phyloP scores from a whole-genome alignment of 2,329 filamentous ascomycete genomes.

The Setomelanomma holmii region DNA sequence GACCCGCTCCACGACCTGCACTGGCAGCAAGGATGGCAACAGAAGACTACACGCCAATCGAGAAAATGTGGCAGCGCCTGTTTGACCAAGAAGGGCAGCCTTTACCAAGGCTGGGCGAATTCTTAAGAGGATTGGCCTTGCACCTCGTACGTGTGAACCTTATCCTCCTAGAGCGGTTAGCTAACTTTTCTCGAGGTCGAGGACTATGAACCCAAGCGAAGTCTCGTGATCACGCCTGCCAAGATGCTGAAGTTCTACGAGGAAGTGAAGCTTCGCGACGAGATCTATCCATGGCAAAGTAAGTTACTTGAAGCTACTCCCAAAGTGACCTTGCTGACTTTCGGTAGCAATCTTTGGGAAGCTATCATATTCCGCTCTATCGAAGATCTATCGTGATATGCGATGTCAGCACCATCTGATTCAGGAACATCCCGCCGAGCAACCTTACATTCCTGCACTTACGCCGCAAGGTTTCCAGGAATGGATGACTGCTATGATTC shows the following conservation, averaged over 20 bases:
- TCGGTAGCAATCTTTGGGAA: constrained; percentile 51
- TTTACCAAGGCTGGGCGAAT: constrained; percentile 72
- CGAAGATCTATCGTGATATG: constrained; percentile 56
- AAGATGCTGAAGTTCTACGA: constrained; percentile 80
- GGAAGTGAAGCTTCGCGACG: constrained; percentile 67
- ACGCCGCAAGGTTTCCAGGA: constrained; percentile 56
- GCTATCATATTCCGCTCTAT: constrained; percentile 50
- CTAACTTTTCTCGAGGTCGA: constrained; percentile 62
- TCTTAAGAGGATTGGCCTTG: constrained; percentile 75
- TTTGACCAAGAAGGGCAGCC: constrained; percentile 73
- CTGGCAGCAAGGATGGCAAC: constrained; percentile 39
- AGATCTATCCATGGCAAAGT: constrained; percentile 74
- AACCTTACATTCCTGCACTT: constrained; percentile 53
- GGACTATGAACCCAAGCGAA: constrained; percentile 70
- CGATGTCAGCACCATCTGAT: constrained; percentile 59
- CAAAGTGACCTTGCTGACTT: constrained; percentile 11
- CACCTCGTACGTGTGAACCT: constrained; percentile 66
- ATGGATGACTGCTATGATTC: constrained; percentile 77
- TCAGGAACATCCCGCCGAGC: constrained; percentile 52
- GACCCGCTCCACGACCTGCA: constrained; percentile 32
- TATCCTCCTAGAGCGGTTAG: not conserved
- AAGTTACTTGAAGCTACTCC: constrained; percentile 33
- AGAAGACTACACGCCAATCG: constrained; percentile 54
- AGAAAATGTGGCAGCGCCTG: constrained; percentile 77
- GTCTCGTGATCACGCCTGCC: constrained; percentile 74